These are phyloP conservation scores for Fraxinus quadrangulata DNA, from an alignment of 257 asterid genomes.

Conservation along the genomic window DNA sequence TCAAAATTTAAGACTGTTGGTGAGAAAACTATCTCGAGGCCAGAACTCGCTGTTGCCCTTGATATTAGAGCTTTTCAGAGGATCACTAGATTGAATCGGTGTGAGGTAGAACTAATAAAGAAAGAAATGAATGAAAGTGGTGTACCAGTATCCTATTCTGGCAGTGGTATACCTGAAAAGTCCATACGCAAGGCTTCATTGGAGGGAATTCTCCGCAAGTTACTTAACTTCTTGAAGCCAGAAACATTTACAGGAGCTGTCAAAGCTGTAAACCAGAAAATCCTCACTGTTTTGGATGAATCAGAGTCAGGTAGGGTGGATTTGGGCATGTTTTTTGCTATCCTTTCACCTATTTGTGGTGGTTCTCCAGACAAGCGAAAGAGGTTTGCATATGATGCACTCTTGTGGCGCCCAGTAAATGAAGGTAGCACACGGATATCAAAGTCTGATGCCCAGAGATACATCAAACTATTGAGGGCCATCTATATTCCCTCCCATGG, in stretches of 20 bases:
- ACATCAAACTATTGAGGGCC: slow-evolving; percentile 73
- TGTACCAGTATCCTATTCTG: slow-evolving; percentile 83
- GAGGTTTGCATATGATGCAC: slow-evolving; percentile 79
- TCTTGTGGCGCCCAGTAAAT: slow-evolving; percentile 88
- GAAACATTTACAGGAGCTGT: slow-evolving; percentile 94
- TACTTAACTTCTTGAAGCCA: slow-evolving; percentile 83
- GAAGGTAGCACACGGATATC: slow-evolving; percentile 68
- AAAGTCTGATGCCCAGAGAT: slow-evolving; percentile 72
- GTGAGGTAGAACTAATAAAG: slow-evolving; percentile 74
- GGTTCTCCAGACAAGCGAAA: slow-evolving; percentile 81
- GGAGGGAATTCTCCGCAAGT: slow-evolving; percentile 72
- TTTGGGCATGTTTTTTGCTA: slow-evolving; percentile 85
- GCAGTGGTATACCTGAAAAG: slow-evolving; percentile 75
- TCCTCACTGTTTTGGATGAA: slow-evolving; percentile 77
- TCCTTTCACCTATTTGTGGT: slow-evolving; percentile 83
- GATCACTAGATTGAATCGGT: slow-evolving; percentile 81
- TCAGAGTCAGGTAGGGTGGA: slow-evolving; percentile 86
- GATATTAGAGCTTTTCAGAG: slow-evolving; percentile 89
- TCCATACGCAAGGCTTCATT: slow-evolving; percentile 89
- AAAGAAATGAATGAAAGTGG: slow-evolving; percentile 84
- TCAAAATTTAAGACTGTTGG: slow-evolving; percentile 75
- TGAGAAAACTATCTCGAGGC: slow-evolving; percentile 71
- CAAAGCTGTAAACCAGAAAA: slow-evolving; percentile 89
- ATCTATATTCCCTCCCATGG: slow-evolving; percentile 85
- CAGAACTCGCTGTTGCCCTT: slow-evolving; percentile 69